These are phyloP conservation scores for Orbilia blumenaviensis DNA, from an alignment of 2,329 filamentous ascomycete species.

Conservation along the genomic window DNA sequence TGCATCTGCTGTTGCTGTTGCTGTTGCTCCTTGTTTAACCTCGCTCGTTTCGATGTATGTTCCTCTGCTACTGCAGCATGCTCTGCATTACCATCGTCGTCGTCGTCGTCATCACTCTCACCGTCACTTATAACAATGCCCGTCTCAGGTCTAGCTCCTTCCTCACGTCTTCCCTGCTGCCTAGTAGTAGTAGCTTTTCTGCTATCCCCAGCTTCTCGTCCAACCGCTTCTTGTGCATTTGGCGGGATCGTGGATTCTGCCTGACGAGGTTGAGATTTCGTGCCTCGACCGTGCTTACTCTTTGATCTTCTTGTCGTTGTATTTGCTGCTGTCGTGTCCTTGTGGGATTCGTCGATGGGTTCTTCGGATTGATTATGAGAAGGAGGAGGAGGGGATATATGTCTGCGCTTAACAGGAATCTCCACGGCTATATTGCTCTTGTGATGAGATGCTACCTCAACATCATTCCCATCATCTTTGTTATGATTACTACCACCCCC, in stretches of 20 bases:
- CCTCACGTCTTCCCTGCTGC: background rate
- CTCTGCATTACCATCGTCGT: slow-evolving; percentile 12
- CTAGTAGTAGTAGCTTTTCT: background rate
- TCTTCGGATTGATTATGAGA: slow-evolving; percentile 37
- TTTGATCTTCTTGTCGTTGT: too few relatives aligned
- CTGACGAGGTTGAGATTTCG: slow-evolving; percentile 49
- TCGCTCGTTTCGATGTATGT: slow-evolving; percentile 36
- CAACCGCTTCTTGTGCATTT: slow-evolving; percentile 8
- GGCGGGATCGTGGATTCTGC: slow-evolving; percentile 17
- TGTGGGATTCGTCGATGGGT: slow-evolving; percentile 9
- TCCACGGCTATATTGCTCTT: slow-evolving; percentile 28
- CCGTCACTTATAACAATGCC: slow-evolving; percentile 42
- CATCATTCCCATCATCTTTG: background rate
- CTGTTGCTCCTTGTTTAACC: slow-evolving; percentile 13
- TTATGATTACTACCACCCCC: too few relatives aligned
- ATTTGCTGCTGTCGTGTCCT: slow-evolving; percentile 2
- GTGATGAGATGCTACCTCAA: background rate
- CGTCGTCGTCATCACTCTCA: slow-evolving; percentile 16
- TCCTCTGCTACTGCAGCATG: background rate
- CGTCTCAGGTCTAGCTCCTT: background rate
- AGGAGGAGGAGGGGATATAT: slow-evolving; percentile 42
- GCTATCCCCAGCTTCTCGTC: background rate
- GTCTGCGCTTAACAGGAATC: slow-evolving; percentile 24
- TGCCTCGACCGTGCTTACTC: background rate
- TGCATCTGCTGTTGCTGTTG: background rate